Base-by-base conservation (phyloP, 352 stramenopile genomes). In the Pythium aphanidermatum region DNA sequence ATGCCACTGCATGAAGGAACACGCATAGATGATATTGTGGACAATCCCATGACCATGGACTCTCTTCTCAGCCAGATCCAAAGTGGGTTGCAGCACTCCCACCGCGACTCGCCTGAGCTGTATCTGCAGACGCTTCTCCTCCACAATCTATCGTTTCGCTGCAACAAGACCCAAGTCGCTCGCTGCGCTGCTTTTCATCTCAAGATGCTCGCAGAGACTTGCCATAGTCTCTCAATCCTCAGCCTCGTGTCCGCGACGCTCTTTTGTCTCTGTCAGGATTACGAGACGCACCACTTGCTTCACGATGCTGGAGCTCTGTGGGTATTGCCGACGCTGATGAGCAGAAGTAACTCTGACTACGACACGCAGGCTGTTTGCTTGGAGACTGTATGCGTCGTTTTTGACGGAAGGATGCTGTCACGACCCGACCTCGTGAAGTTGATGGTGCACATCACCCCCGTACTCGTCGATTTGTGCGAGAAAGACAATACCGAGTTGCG, bases 81-180 rank as follows among this genome's bases (percentile, higher is more conserved):
- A n/a, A n/a, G n/a, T n/a, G n/a, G 9, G 63, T 67, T 37, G 16
- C 48, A 2, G 41, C 25, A 5, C 82, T 84, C 42, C 43, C 63
- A 10, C 26, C 41, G 5, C n/a, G 56, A 78, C 26, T 72, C 59
- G 20, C 21, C 60, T 13, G 72, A 86, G 43, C 52, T 76, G 19
- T 74, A 68, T n/a, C 40, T 89, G 24, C 77, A 89, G 42, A 66
- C 75, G 30, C 51, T 80, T n/a, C 58, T 89, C 11, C 46, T 89
- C 9, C 85, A 86, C 65, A 89, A 89, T 47, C 58, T 89, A 28
- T 83, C 71, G 14, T 85, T 89, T 33, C 61, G 68, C 5, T 86
- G 80, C 60, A 70, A 58, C 43, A 78, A 81, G 21, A 27, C 60
- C 0, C 70, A 86, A 17, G 62, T 86, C 16, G 68, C 74, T 19